Conservation (phyloP, 2,329 filamentous ascomycete genomes). For the Drechslerella coelobrocha region DNA sequence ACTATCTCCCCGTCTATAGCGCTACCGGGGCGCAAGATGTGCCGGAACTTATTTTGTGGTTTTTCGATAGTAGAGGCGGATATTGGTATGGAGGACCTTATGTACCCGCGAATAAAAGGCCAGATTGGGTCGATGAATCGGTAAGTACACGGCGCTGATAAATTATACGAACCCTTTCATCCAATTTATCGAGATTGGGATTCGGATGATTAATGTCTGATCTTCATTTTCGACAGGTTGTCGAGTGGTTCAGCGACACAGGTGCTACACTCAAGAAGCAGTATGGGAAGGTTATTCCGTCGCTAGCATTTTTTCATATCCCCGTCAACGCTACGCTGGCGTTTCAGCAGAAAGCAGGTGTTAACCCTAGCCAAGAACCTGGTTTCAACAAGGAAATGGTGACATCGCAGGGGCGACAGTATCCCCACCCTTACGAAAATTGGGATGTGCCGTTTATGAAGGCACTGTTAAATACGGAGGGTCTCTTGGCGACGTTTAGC, state of each 20-base stretch:
- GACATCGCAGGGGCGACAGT: conserved; percentile 52
- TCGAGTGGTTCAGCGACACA: conserved; percentile 61
- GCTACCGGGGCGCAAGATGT: conserved; percentile 54
- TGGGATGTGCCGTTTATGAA: conserved; percentile 70
- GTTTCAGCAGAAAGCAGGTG: conserved; percentile 57
- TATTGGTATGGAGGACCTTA: conserved; percentile 61
- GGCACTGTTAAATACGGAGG: conserved; percentile 65
- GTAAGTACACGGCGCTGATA: conserved; percentile 52
- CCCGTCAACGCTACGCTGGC: conserved; percentile 60
- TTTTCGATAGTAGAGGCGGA: conserved; percentile 73
- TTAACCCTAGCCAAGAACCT: conserved; percentile 58
- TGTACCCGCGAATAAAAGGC: conserved; percentile 54
- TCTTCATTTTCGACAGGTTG: conserved; percentile 34
- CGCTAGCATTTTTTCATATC: conserved; percentile 66
- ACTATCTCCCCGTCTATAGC: conserved; percentile 65
- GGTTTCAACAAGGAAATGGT: conserved; percentile 59
- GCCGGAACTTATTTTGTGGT: conserved; percentile 69
- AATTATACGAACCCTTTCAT: too few species aligned
- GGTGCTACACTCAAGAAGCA: conserved; percentile 54
- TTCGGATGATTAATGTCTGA: too few species aligned
- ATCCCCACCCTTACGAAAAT: conserved; percentile 56
- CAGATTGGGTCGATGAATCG: conserved; percentile 61
- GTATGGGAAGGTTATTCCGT: conserved; percentile 60
- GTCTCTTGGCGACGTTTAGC: conserved; percentile 67
- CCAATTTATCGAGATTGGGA: too few species aligned